These are phyloP conservation scores for Phytophthora tubulina DNA, from an alignment of 352 stramenopile species.

Conservation along the genomic window DNA sequence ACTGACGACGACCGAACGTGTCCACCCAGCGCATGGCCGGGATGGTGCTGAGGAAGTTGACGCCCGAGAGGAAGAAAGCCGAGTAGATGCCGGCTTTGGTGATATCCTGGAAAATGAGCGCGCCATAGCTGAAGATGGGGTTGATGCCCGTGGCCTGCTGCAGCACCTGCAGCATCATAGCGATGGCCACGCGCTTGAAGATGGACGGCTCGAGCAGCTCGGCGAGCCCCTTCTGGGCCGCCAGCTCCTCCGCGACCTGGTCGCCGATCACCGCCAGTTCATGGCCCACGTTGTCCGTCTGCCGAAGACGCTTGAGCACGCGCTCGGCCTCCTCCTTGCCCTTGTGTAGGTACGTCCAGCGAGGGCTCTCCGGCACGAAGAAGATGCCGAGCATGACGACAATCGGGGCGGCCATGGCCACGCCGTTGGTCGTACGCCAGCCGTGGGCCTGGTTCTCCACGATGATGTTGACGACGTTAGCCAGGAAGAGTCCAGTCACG, in stretches of 20 bases:
- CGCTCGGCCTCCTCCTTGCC: neutral
- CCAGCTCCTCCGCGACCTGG: slow-evolving; percentile 40
- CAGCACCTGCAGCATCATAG: slow-evolving; percentile 22
- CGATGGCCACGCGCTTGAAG: slow-evolving; percentile 26
- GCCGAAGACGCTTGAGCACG: neutral
- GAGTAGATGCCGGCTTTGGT: slow-evolving; percentile 22
- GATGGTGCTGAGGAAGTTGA: slow-evolving; percentile 51
- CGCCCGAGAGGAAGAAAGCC: slow-evolving; percentile 27
- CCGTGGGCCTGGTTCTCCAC: too few relatives aligned
- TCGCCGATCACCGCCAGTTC: slow-evolving; percentile 31
- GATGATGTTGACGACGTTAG: too few relatives aligned
- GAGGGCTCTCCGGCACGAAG: too few relatives aligned
- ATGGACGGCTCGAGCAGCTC: slow-evolving; percentile 41
- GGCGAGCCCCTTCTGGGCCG: slow-evolving; percentile 19
- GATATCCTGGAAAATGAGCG: slow-evolving; percentile 24
- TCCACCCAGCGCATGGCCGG: slow-evolving; percentile 55
- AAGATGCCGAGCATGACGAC: too few relatives aligned
- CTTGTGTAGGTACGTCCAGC: too few relatives aligned
- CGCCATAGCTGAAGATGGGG: slow-evolving; percentile 35
- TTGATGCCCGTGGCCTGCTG: slow-evolving; percentile 41
- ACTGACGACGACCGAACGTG: slow-evolving; percentile 41
- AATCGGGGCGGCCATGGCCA: too few relatives aligned
- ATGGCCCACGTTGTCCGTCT: slow-evolving; percentile 9
- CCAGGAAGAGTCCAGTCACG: too few relatives aligned
- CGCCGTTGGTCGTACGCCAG: too few relatives aligned